These are phyloP conservation scores for Geotrichum siamense DNA, from an alignment of 1,139 yeast genomes.

Conservation along the genomic window DNA sequence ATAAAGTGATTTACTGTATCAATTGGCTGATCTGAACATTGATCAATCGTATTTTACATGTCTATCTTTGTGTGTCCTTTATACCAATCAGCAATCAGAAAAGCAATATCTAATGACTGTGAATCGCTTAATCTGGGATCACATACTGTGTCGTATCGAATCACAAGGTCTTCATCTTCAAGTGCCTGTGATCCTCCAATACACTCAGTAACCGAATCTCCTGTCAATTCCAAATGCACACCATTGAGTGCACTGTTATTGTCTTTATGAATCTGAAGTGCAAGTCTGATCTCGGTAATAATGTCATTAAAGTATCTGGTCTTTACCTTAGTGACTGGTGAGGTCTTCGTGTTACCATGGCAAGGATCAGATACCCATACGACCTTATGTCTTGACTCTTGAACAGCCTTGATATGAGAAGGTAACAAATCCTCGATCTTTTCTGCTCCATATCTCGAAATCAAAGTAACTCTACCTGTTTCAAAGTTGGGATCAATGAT, in stretches of 20 bases:
- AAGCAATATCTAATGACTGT: slow-evolving; percentile 41
- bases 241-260: slow-evolving; percentile 36
- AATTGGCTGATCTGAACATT: no score
- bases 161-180: slow-evolving; percentile 37
- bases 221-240: slow-evolving; percentile 40
- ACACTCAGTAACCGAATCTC: slow-evolving; percentile 42
- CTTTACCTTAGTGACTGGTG: slow-evolving; percentile 37
- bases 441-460: slow-evolving; percentile 39
- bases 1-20: no score
- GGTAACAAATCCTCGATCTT: slow-evolving; percentile 36
- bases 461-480: slow-evolving; percentile 39
- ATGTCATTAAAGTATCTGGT: slow-evolving; percentile 41
- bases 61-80: slow-evolving; percentile 13
- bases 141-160: slow-evolving; percentile 41
- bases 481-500: slow-evolving; percentile 38
- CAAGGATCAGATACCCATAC: slow-evolving; percentile 42
- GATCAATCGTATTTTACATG: slow-evolving; percentile 3
- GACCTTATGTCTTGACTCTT: slow-evolving; percentile 36
- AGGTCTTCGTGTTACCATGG: slow-evolving; percentile 40
- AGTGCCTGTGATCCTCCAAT: slow-evolving; percentile 40
- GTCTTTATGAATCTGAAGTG: slow-evolving; percentile 35
- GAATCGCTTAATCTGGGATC: slow-evolving; percentile 39
- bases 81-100: slow-evolving; percentile 37
- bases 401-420: slow-evolving; percentile 38
- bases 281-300: slow-evolving; percentile 35